Base-by-base conservation (phyloP, 192 early-diverging fungal species). In the Entomortierella parvispora region DNA sequence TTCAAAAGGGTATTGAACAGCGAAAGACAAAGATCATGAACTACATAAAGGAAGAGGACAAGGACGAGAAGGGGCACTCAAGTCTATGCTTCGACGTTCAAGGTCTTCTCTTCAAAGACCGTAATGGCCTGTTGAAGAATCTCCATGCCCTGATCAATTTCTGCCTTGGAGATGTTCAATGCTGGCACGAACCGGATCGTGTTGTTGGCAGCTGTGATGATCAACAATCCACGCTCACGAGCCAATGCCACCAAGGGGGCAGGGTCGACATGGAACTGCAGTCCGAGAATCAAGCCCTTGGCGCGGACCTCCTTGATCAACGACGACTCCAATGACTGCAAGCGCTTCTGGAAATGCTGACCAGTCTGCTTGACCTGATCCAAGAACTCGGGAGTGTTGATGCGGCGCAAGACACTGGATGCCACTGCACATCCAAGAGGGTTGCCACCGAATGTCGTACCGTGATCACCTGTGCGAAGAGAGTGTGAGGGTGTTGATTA, bases 401-500 rank as follows among this genome's bases (percentile, higher is more conserved):
- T 90, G 49, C 90, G 88, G 20, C 75, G 77, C 43, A 93, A 70
- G 8, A 97, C 96, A 34, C 83, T 82, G 29, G 86, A 82, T 29
- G 92, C 97, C 11, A 95, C 95, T 31, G 90, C 89, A 66, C 94
- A 94, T 17, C 93, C 96, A 45, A 99, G 77, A 8, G 97, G 96
- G 65, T 91, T 93, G 34, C 97, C 97, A 61, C 97, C 97, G 87
- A 97, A 99, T 8, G 96, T 98, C 14, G 97, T 98, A 54, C 97
- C 97, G 69, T 99, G 97, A 81, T 99, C 96, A 56, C 97, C 93
- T 85, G 52, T 11, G 48, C 14, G 11, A 20, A 52, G 33, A 65
- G 23, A 51, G 59, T 34, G 49, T 17, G 47, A 14, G 37, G 33
- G 40, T 12, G 11, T 26, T 15, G 37, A 52, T 12, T 5, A 62